A percentile compares a stretch with the other conserved stretches of the same genome.
phyloP scores from a whole-genome alignment of 2,329 filamentous ascomycete genomes.

The Fonsecaea pedrosoi region DNA sequence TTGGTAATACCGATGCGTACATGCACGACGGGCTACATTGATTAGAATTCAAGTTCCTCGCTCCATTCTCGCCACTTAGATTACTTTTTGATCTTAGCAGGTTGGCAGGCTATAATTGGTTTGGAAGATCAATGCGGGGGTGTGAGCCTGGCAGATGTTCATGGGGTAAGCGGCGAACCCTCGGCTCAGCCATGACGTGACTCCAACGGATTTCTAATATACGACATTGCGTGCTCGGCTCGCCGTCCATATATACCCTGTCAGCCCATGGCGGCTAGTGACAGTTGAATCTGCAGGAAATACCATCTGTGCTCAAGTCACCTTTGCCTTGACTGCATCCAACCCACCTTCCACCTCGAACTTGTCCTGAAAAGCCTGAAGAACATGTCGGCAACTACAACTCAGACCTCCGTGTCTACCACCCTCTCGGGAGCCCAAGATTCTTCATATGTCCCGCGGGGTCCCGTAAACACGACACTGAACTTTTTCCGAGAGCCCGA shows the following conservation, averaged over 20 bases:
- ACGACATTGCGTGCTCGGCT: conserved; percentile 33
- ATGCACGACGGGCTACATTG: not conserved
- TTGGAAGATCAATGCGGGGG: conserved; percentile 15
- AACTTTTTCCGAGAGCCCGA: conserved; percentile 69
- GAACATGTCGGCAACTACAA: conserved; percentile 42
- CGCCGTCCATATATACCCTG: conserved; percentile 18
- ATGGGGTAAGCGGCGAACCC: conserved; percentile 27
- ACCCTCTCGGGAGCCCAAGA: conserved; percentile 43
- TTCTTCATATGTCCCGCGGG: conserved; percentile 58
- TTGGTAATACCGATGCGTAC: not conserved
- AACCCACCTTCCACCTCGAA: not conserved
- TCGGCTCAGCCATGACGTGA: conserved; percentile 30
- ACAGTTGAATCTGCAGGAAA: not conserved
- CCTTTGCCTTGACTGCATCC: not conserved
- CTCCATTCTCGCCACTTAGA: not conserved
- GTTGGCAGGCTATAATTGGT: not conserved
- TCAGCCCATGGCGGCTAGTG: not conserved
- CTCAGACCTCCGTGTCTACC: conserved; percentile 39
- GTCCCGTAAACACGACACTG: conserved; percentile 67
- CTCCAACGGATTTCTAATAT: conserved; percentile 33
- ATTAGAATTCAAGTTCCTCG: conserved; percentile 11
- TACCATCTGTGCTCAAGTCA: not conserved
- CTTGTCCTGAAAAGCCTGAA: not conserved
- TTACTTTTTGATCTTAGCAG: not conserved
- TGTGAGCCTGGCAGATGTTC: not conserved